Evolutionary conservation across 805 yeast genomes (phyloP), one percentile per base, ranked within the genome.

Genomic region (Dipodascus albidus): DNA sequence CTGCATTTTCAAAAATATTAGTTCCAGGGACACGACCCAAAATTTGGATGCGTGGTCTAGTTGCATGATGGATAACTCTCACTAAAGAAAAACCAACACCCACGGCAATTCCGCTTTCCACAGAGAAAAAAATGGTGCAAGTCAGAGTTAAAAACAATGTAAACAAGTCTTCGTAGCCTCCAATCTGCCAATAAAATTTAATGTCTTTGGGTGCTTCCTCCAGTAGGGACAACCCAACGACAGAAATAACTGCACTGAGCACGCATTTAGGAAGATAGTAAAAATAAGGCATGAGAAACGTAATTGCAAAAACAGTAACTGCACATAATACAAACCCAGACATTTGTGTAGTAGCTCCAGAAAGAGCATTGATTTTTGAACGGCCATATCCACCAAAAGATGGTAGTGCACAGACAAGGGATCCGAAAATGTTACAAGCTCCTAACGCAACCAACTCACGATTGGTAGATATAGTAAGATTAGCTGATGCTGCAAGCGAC

Each of bases 371-470:
- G 55, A 91, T 82, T 62, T 86, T 89, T 17, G 96, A 85, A 62
- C 98, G 77, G 1, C 96, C 98, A 64, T 90, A 91, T 0, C 98
- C 98, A 8, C 98, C 99, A 74, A 90, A 90, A 0, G 95, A 80
- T 0, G 99, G 97, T 15, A 91, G 70, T 0, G 89, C 85, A 31
- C 77, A 70, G 53, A 77, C 68, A 31, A 72, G 54, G 2, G 87
- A 77, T 0, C 82, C 82, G 0, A 76, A 68, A 1, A 88, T 55
- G 60, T 90, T 91, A 53, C 85, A 80, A 14, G 78, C 68, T 0
- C 99, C 98, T 27, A 91, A 71, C 0, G 97, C 97, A 2, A 93
- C 90, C 47, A 91, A 70, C 65, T 91, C 99, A 56, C 97, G 77
- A 66, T 93, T 90, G 17, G 95, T 80, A 0, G 96, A 86, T 9